A percentile compares a stretch with the other conserved stretches of the same genome.
These are phyloP conservation scores for Elongisporangium prolatum DNA, from an alignment of 352 stramenopile species.

Conservation along the genomic window DNA sequence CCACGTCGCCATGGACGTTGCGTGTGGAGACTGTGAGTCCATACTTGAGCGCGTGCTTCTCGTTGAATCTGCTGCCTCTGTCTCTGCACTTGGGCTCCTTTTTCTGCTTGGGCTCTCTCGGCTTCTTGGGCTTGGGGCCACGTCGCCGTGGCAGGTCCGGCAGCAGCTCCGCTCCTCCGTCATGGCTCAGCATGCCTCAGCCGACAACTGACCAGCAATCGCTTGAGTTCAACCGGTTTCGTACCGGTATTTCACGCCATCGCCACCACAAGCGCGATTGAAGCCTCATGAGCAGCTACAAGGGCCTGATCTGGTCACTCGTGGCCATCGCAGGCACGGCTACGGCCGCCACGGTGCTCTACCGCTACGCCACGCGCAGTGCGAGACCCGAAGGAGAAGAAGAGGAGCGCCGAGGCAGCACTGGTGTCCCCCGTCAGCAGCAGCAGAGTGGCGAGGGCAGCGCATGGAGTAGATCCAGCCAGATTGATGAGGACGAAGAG, in stretches of 20 bases:
- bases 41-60: slow-evolving; percentile 69
- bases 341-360: slow-evolving; percentile 49
- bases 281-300: slow-evolving; percentile 32
- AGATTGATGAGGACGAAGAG: slow-evolving; percentile 22
- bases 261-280: background rate
- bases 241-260: background rate
- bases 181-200: slow-evolving; percentile 18
- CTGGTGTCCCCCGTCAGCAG: background rate
- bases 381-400: slow-evolving; percentile 16
- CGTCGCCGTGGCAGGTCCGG: slow-evolving; percentile 1
- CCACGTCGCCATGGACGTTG: slow-evolving; percentile 40
- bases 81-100: slow-evolving; percentile 26
- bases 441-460: background rate
- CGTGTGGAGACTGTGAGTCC: slow-evolving; percentile 58
- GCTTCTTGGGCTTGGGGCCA: slow-evolving; percentile 33
- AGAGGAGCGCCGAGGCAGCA: slow-evolving; percentile 8
- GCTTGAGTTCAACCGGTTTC: background rate
- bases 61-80: slow-evolving; percentile 59
- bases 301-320: slow-evolving; percentile 58
- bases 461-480: background rate
- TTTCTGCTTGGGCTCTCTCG: background rate
- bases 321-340: slow-evolving; percentile 63
- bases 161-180: background rate
- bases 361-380: slow-evolving; percentile 55
- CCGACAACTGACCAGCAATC: background rate